These are phyloP conservation scores for Eurotiales sp. DNA, from an alignment of 2,329 filamentous ascomycete species.

Conservation along the genomic window DNA sequence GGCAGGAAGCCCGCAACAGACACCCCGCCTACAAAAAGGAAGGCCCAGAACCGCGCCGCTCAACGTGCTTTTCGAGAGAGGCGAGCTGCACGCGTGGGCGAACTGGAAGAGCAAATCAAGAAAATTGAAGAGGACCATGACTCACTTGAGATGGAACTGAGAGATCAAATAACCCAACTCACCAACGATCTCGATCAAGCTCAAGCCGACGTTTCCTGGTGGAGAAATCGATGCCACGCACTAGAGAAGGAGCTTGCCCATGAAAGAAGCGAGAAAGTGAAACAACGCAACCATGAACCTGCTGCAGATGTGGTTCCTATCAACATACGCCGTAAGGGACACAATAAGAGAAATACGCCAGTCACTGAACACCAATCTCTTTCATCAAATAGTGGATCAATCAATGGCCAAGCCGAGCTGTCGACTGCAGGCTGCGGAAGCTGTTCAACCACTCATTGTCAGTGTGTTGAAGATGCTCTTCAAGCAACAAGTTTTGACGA, in stretches of 20 bases:
- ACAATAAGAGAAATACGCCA: not conserved
- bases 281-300: conserved; percentile 24
- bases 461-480: conserved; percentile 56
- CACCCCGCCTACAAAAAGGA: conserved; percentile 86
- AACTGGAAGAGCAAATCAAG: conserved; percentile 52
- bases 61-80: conserved; percentile 88
- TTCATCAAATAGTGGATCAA: not conserved
- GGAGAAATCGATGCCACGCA: conserved; percentile 54
- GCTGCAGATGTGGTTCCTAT: conserved; percentile 12
- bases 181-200: conserved; percentile 66
- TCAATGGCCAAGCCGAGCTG: conserved; percentile 28
- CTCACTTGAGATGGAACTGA: conserved; percentile 47
- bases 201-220: conserved; percentile 47
- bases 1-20: conserved; percentile 92
- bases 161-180: conserved; percentile 53
- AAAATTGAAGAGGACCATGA: conserved; percentile 46
- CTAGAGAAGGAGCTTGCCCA: conserved; percentile 59
- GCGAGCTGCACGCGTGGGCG: conserved; percentile 77
- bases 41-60: conserved; percentile 89
- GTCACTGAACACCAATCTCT: not conserved
- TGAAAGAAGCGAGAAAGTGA: conserved; percentile 40
- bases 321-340: conserved; percentile 16
- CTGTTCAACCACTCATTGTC: conserved; percentile 62
- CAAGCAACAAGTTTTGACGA: conserved; percentile 39
- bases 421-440: conserved; percentile 56